Evolutionary conservation across 2,329 filamentous ascomycete genomes (phyloP).

Genomic region (Claviceps paspali): DNA sequence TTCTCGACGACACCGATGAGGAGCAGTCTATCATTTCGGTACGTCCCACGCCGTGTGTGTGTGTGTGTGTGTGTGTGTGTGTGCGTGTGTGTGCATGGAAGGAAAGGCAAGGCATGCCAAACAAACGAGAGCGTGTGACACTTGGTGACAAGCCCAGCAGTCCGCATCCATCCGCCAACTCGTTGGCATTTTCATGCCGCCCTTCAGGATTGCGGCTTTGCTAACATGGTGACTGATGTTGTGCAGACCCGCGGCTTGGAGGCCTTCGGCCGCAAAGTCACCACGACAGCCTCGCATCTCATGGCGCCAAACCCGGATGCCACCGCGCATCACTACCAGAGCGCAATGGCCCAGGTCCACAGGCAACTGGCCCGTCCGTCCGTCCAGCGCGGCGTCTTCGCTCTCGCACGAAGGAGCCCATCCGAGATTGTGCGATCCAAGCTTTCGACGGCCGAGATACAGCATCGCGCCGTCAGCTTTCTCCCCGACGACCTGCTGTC

Average conservation of each 20-base stretch:
- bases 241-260: slow-evolving; percentile 71
- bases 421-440: slow-evolving; percentile 85
- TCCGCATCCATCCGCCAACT: no score
- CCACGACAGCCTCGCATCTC: slow-evolving; percentile 79
- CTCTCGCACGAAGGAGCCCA: slow-evolving; percentile 80
- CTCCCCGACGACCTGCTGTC: slow-evolving; percentile 78
- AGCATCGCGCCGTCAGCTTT: slow-evolving; percentile 78
- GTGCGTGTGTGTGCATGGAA: no score
- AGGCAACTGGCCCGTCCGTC: slow-evolving; percentile 72
- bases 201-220: slow-evolving; percentile 1
- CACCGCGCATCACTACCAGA: slow-evolving; percentile 57
- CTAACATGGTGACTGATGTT: slow-evolving; percentile 6
- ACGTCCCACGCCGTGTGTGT: slow-evolving; percentile 4
- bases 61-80: no score
- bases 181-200: neutral
- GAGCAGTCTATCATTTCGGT: slow-evolving; percentile 32
- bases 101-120: no score
- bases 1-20: slow-evolving; percentile 31
- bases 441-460: slow-evolving; percentile 81
- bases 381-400: slow-evolving; percentile 80
- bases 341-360: slow-evolving; percentile 77
- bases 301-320: slow-evolving; percentile 50
- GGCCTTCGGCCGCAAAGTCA: slow-evolving; percentile 87
- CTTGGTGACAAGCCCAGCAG: no score
- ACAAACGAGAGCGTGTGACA: no score